Conservation (phyloP, 495 filamentous ascomycete genomes). For the Xylaria bambusicola region DNA sequence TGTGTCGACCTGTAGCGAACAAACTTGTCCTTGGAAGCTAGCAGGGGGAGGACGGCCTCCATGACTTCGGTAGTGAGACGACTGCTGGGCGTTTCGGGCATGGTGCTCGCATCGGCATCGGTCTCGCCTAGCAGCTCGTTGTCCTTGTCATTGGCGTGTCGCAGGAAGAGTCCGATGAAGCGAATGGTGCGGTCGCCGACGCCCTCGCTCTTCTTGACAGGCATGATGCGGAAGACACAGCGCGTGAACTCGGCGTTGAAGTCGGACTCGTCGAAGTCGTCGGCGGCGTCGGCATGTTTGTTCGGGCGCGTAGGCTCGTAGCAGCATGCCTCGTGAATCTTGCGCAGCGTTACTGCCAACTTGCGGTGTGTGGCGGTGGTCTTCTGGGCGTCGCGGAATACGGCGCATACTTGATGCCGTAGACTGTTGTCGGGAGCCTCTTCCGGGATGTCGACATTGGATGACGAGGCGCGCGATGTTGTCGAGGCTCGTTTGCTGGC, state of each 20-base stretch:
- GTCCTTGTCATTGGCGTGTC: constrained; percentile 82
- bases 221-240: constrained; percentile 78
- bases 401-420: constrained; percentile 71
- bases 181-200: constrained; percentile 83
- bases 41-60: constrained; percentile 64
- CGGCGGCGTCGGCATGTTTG: constrained; percentile 41
- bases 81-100: constrained; percentile 78
- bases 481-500: constrained; percentile 59
- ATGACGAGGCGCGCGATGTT: constrained; percentile 63
- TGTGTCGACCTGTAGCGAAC: constrained; percentile 90
- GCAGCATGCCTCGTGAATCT: constrained; percentile 85
- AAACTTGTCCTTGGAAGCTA: constrained; percentile 84
- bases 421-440: constrained; percentile 71
- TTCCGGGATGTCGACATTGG: constrained; percentile 66
- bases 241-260: constrained; percentile 84
- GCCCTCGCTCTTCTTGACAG: constrained; percentile 88
- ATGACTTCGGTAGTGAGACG: constrained; percentile 75
- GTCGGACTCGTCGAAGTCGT: constrained; percentile 74
- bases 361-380: constrained; percentile 89
- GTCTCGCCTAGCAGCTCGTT: constrained; percentile 52
- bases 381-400: constrained; percentile 86
- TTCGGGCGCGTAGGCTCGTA: constrained; percentile 66
- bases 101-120: constrained; percentile 59
- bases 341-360: constrained; percentile 79
- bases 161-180: constrained; percentile 83